These are phyloP conservation scores for Boletellus deceptivus DNA, from an alignment of 1,284 basidiomycete species.

Conservation along the genomic window DNA sequence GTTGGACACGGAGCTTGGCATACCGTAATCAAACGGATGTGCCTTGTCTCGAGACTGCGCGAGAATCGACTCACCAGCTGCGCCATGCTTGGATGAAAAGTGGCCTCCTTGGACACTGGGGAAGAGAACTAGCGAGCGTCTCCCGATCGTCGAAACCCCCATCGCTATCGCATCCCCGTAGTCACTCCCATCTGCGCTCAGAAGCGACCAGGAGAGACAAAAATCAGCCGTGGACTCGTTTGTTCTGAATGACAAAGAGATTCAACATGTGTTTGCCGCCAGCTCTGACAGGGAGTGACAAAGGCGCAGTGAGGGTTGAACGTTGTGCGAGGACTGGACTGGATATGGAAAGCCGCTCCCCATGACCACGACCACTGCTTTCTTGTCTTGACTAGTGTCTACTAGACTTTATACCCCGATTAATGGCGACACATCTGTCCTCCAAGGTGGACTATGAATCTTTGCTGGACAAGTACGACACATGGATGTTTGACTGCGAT, in stretches of 20 bases:
- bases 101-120: background rate
- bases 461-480: constrained; percentile 80
- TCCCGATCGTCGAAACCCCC: too few species aligned
- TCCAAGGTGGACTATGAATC: constrained; percentile 51
- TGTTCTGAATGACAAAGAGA: too few species aligned
- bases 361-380: background rate
- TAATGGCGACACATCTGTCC: constrained; percentile 42
- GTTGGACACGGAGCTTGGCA: background rate
- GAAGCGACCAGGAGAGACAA: background rate
- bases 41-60: constrained; percentile 30
- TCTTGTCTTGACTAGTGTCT: constrained; percentile 1
- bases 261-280: background rate
- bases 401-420: constrained; percentile 15
- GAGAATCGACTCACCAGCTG: background rate
- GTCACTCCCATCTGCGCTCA: too few species aligned
- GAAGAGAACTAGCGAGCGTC: background rate
- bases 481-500: constrained; percentile 96
- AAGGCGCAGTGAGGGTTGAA: background rate
- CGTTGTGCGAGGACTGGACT: constrained; percentile 16
- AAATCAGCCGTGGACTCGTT: background rate
- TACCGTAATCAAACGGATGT: constrained; percentile 37
- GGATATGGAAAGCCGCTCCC: constrained; percentile 20
- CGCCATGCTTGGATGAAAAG: background rate
- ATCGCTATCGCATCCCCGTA: too few species aligned
- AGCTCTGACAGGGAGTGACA: background rate